Evolutionary conservation across 1,139 yeast genomes (phyloP).

Genomic region (Diutina rugosa): DNA sequence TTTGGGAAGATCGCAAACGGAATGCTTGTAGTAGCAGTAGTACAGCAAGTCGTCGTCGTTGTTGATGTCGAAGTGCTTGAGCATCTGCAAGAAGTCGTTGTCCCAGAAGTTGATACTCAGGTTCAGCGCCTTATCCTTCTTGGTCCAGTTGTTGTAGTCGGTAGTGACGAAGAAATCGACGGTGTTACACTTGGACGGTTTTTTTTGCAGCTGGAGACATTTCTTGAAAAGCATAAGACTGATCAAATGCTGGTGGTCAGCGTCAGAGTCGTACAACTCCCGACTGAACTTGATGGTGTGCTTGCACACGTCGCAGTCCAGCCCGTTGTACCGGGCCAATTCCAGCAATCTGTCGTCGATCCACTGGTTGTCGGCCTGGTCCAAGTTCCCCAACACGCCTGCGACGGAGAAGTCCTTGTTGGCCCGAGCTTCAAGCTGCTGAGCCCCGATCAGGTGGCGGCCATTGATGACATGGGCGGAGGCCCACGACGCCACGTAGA

Average conservation of each 20-base stretch:
- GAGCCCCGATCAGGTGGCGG: not conserved
- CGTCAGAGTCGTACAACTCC: constrained; percentile 14
- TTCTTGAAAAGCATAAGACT: constrained; percentile 23
- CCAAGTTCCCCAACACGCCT: not conserved
- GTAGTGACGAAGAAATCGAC: constrained; percentile 28
- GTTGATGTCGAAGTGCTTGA: constrained; percentile 12
- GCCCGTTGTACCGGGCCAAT: constrained; percentile 15
- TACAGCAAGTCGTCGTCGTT: constrained; percentile 3
- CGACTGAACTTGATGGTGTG: constrained; percentile 20
- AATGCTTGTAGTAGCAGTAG: constrained; percentile 8
- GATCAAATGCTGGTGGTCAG: constrained; percentile 23
- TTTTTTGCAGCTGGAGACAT: constrained; percentile 19
- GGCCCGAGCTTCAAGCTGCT: not conserved
- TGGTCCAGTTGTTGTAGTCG: constrained; percentile 9
- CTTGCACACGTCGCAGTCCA: constrained; percentile 24
- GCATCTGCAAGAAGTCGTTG: constrained; percentile 26
- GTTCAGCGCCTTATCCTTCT: not conserved
- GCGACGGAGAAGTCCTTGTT: not conserved
- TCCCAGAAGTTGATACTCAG: constrained; percentile 21
- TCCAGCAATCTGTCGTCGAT: constrained; percentile 14
- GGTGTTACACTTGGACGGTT: constrained; percentile 20
- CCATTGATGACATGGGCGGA: not conserved
- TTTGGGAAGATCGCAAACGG: constrained; percentile 7
- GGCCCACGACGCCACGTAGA: not conserved
- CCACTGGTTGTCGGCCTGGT: constrained; percentile 16